Percentiles rank a stretch among this genome's conserved stretches.
phyloP scores from a whole-genome alignment of 2,329 filamentous ascomycete genomes.

The Nemania diffusa region DNA sequence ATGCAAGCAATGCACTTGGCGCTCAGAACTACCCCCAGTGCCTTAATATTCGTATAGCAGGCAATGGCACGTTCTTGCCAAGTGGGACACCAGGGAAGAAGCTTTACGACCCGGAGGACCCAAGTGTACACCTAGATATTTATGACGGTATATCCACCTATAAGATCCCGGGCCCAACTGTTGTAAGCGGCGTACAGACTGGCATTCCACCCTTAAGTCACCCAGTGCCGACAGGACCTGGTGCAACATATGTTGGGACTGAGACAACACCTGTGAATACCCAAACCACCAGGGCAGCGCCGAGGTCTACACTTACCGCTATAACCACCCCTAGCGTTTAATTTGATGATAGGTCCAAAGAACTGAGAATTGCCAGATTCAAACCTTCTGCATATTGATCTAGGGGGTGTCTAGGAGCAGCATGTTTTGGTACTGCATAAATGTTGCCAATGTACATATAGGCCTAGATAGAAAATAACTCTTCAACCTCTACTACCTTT shows the following conservation, averaged over 20 bases:
- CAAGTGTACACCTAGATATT: conserved; percentile 44
- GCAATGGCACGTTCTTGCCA: conserved; percentile 52
- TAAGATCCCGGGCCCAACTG: conserved; percentile 44
- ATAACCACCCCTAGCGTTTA: too few species aligned
- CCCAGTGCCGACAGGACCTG: conserved; percentile 41
- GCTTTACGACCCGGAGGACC: conserved; percentile 43
- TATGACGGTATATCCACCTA: conserved; percentile 40
- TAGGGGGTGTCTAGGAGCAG: too few species aligned
- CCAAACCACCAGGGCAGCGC: neutral
- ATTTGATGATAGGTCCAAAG: too few species aligned
- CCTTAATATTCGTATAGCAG: conserved; percentile 67
- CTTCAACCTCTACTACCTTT: too few species aligned
- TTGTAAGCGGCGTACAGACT: conserved; percentile 32
- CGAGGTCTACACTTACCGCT: neutral
- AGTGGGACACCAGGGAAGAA: conserved; percentile 40
- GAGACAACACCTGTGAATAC: conserved; percentile 23
- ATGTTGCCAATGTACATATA: too few species aligned
- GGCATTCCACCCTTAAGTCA: conserved; percentile 37
- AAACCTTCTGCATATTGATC: too few species aligned
- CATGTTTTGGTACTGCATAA: too few species aligned
- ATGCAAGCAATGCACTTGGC: conserved; percentile 54
- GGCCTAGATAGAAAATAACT: too few species aligned
- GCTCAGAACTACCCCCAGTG: conserved; percentile 66
- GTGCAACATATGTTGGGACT: conserved; percentile 35
- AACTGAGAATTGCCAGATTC: too few species aligned